Evolutionary conservation across 495 filamentous ascomycete genomes (phyloP).

Genomic region (Hypomontagnella submonticulosa): DNA sequence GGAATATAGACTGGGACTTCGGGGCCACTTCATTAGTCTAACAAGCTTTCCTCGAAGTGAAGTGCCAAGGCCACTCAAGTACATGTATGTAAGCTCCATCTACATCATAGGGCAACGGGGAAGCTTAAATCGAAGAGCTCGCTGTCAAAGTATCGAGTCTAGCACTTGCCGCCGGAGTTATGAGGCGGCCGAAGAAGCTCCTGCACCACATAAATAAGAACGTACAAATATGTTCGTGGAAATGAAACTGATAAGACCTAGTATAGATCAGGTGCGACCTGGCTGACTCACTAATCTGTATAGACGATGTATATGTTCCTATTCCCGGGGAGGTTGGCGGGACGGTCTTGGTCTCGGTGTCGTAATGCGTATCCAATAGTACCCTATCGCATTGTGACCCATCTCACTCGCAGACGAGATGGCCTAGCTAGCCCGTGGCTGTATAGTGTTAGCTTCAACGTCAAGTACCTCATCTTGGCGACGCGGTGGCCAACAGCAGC

Average conservation of each 20-base stretch:
- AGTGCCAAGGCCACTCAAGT: not conserved
- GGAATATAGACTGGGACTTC: slow-evolving; percentile 11
- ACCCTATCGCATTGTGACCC: not conserved
- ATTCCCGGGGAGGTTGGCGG: slow-evolving; percentile 6
- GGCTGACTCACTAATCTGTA: slow-evolving; percentile 24
- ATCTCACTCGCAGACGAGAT: not conserved
- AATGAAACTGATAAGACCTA: not conserved
- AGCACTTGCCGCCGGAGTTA: slow-evolving; percentile 13
- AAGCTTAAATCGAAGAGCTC: slow-evolving; percentile 4
- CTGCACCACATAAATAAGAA: slow-evolving; percentile 15
- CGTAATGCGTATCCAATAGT: not conserved
- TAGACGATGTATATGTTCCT: slow-evolving; percentile 16
- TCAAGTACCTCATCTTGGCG: slow-evolving; percentile 1
- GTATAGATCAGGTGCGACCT: slow-evolving; percentile 1
- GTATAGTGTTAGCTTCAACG: slow-evolving; percentile 10
- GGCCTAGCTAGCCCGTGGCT: not conserved
- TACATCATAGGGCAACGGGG: slow-evolving; percentile 13
- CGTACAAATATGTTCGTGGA: slow-evolving; percentile 10
- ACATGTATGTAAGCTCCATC: slow-evolving; percentile 9
- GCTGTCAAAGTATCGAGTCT: slow-evolving; percentile 2
- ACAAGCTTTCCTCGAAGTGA: slow-evolving; percentile 3
- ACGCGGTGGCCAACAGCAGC: slow-evolving; percentile 6
- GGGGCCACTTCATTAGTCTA: not conserved
- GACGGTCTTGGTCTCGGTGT: not conserved
- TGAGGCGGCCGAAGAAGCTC: slow-evolving; percentile 17